Evolutionary conservation across 176 grass and related monocot species (phyloP), one percentile per base, ranked within the genome.

Genomic region (Oryza australiensis): DNA sequence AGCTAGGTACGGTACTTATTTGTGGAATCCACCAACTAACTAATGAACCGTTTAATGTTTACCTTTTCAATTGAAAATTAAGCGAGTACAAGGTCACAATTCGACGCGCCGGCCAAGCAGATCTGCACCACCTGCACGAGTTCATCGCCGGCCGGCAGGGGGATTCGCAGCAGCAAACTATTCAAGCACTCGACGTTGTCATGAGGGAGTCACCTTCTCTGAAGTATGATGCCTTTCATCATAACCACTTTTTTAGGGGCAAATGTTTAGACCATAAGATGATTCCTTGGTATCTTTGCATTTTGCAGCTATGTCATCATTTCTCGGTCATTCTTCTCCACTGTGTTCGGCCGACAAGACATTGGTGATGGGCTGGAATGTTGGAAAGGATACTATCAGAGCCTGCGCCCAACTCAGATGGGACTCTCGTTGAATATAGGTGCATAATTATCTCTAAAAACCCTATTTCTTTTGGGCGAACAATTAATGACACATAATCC

Each of bases 371-470:
- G 90, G 7, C 76, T 98, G 24, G 95, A 98, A 57, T 91, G 75
- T 60, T 94, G 95, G 95, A 93, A 68, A 53, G 95, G 92, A 10
- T 94, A 89, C 37, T 94, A 93, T 66, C 95, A 98, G 88, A 98
- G 95, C 88, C 68, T 98, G 70, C 88, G 92, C 13, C 95, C 88
- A 29, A 87, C 90, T 12, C 95, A 98, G 72, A 93, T 93, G 92
- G 92, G 95, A 2, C 84, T 91, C 10, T 94, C 92, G 16, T 46
- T 94, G 28, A 98, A 98, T 24, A 86, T 89, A 42, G 95, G 95
- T 98, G 84, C 65, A 83, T 64, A 63, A 22, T 72, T 22, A 3
- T 82, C 26, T 64, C 26, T 51, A 18, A 41, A 15, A 75, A 62
- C 15, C 20, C 18, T 46, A 6, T 80, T 12, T 63, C 62, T 51